phyloP scores from a whole-genome alignment of 176 grass and related monocot species.

The Tillandsia fasciculata region DNA sequence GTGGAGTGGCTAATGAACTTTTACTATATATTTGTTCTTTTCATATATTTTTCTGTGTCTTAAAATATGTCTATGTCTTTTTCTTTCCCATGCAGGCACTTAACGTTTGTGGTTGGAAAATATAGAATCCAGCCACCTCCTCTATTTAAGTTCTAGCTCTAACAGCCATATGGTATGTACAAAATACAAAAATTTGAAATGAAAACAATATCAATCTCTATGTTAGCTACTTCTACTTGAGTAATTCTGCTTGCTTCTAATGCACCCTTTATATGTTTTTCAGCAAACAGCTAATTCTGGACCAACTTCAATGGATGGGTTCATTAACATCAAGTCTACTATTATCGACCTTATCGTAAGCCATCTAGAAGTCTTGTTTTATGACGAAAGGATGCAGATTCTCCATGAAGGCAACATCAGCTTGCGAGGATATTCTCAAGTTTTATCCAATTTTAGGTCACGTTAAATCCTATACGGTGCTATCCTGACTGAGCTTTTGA shows the following conservation, averaged over 20 bases:
- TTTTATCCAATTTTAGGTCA: not conserved
- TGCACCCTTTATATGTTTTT: not conserved
- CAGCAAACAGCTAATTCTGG: not conserved
- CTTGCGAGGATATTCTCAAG: not conserved
- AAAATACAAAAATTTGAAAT: not conserved
- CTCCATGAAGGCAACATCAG: too few relatives aligned
- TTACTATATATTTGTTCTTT: too few relatives aligned
- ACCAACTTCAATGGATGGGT: too few relatives aligned
- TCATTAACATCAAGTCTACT: too few relatives aligned
- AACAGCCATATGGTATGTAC: not conserved
- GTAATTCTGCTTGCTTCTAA: not conserved
- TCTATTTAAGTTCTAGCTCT: not conserved
- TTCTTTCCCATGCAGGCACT: not conserved
- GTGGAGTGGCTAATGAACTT: too few relatives aligned
- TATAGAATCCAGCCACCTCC: not conserved
- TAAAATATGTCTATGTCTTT: not conserved
- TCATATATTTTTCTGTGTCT: too few relatives aligned
- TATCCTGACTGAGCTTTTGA: conserved; percentile 37
- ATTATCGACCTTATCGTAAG: too few relatives aligned
- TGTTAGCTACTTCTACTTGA: too few relatives aligned
- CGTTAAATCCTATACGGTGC: conserved; percentile 1
- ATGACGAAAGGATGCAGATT: too few relatives aligned
- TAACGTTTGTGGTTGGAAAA: not conserved
- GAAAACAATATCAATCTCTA: not conserved
- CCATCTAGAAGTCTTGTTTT: conserved; percentile 1